These are phyloP conservation scores for Phaeosphaeria sp. DNA, from an alignment of 2,329 filamentous ascomycete species.

Conservation along the genomic window DNA sequence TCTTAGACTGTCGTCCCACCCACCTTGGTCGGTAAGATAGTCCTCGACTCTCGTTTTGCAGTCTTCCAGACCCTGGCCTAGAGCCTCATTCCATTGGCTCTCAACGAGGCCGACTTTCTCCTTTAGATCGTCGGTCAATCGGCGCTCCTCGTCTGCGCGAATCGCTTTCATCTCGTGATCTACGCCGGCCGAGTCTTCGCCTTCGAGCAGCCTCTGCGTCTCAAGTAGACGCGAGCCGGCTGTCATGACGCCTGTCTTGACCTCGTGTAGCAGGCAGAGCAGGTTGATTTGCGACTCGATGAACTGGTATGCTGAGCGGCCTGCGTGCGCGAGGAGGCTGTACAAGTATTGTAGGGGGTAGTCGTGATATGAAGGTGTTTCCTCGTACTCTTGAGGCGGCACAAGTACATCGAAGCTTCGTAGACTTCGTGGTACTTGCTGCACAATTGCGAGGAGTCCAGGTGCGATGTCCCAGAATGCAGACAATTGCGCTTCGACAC, in stretches of 20 bases:
- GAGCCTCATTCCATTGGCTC: constrained; percentile 85
- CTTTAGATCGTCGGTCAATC: constrained; percentile 84
- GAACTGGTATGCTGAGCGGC: constrained; percentile 94
- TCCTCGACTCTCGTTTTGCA: constrained; percentile 77
- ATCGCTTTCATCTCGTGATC: constrained; percentile 63
- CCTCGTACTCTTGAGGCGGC: constrained; percentile 77
- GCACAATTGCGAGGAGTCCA: constrained; percentile 75
- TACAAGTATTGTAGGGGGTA: constrained; percentile 93
- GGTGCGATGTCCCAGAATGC: constrained; percentile 99
- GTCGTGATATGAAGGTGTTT: constrained; percentile 81
- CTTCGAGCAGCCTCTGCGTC: constrained; percentile 61
- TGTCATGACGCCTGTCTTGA: constrained; percentile 77
- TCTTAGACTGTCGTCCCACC: constrained; percentile 76
- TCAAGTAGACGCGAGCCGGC: constrained; percentile 73
- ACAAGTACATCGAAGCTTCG: constrained; percentile 75
- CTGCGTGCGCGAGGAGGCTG: constrained; percentile 81
- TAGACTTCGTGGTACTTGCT: constrained; percentile 74
- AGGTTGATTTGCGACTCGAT: constrained; percentile 94
- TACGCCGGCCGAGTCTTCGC: constrained; percentile 49
- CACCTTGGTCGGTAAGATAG: constrained; percentile 78
- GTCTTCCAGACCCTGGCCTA: constrained; percentile 77
- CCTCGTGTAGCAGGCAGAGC: constrained; percentile 87
- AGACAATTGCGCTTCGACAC: constrained; percentile 88
- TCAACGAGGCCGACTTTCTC: constrained; percentile 92
- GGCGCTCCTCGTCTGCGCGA: constrained; percentile 69